Base-by-base conservation (phyloP, 83 land plant genomes). In the Picea abies region DNA sequence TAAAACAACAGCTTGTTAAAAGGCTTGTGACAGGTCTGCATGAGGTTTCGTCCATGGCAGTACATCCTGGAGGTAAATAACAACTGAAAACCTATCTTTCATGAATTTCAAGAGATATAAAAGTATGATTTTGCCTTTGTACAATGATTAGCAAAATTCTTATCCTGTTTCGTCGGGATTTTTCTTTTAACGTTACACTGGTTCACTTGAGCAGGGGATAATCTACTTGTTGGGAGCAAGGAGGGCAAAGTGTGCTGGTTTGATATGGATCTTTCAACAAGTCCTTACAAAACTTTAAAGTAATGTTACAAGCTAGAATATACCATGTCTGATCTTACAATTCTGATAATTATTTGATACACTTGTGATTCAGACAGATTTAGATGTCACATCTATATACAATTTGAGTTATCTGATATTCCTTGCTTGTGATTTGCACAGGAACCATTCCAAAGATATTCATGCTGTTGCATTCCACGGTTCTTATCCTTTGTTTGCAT, bases 161-260 rank as follows among this genome's bases (percentile, higher is more conserved):
- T 79, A 32, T 16, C 22, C 25, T 4, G 56, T 35, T 41, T 84
- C 56, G 4, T 47, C 16, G 15, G 77, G 37, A 3, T 75, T 47
- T 79, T 52, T 23, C 20, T 81, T 81, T 29, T 47, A 63, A n/a
- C 78, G 26, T 26, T 79, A 29, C 79, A 9, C 47, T 6, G 22
- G 37, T 83, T 70, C 52, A 19, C 23, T 32, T 41, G 25, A 83
- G 82, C 87, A 97, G 99, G 99, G 68, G 98, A 97, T 85, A 94
- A 97, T 88, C 76, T 96, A 63, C 91, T 97, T 68, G 89, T 97
- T 60, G 99, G 99, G 66, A 94, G 98, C 84, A 88, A 84, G 79
- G 99, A 95, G 20, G 95, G 97, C 35, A 95, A 96, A 77, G 23
- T 97, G 44, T 92, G 93, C 79, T 97, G 98, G 99, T 97, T 97